Evolutionary conservation across 495 filamentous ascomycete species (phyloP), one percentile per base, ranked within the genome.

Genomic region (Amphirosellinia nigrospora): DNA sequence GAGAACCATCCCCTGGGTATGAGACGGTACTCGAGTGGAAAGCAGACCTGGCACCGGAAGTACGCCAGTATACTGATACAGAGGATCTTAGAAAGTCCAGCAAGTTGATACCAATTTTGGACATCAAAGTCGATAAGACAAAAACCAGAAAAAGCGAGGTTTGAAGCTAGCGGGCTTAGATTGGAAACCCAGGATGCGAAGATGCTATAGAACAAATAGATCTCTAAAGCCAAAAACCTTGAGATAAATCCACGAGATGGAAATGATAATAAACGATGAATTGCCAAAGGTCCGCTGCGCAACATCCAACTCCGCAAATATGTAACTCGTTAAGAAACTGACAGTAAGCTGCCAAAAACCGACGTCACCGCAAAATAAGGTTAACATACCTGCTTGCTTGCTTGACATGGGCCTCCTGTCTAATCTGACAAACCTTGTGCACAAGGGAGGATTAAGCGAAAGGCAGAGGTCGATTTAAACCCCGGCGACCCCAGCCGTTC

Each of bases 391-490:
- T 46, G 43, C 23, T 53, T 53, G 23, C 26, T 30, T 23, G 19
- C 45, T 53, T 30, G 50, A 30, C 50, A 53, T 53, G 50, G 50
- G 8, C 26, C 26, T 28, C 50, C 13, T 6, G 13, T 10, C 23
- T 16, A 48, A 23, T 48, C 45, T 48, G 1, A 48, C 39, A 48
- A 48, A 23, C 28, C 55, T 58, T 9, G 30, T 34, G 38, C 28
- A 32, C 10, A 38, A 1, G 32, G 21, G 19, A 61, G 36, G 58
- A 41, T 63, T 63, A 63, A 63, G 60, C 39, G 60, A 63, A 11
- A 63, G 60, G n/a, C 39, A 30, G 39, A 43, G 19, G 38, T 63
- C 39, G 39, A 39, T 32, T 30, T 45, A 45, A 63, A 30, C 34
- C 23, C 39, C 38, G 7, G 38, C 38, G 32, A 63, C 60, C 60